Percentiles rank a stretch among this genome's conserved stretches.
Conservation (phyloP, 345 rosid genomes). For the Lepidium didymum region DNA sequence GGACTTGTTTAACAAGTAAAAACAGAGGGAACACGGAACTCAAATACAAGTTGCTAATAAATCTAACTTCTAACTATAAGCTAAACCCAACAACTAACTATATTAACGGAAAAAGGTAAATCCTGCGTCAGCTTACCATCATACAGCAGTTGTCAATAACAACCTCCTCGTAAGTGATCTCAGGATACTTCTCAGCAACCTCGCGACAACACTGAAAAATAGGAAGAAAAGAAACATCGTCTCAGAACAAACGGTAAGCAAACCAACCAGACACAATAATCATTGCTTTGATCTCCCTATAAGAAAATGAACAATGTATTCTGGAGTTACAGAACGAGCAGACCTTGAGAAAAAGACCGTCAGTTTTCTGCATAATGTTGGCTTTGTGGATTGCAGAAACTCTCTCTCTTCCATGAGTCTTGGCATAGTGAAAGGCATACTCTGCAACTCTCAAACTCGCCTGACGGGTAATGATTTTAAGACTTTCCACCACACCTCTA, state of each 20-base stretch:
- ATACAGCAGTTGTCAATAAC: constrained; percentile 99
- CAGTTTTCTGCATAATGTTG: constrained; percentile 98
- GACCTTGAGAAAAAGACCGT: constrained; percentile 96
- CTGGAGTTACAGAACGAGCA: neutral
- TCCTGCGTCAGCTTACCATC: constrained; percentile 55
- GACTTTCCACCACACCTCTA: constrained; percentile 98
- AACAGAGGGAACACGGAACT: neutral
- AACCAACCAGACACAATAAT: neutral
- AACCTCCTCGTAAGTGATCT: constrained; percentile 90
- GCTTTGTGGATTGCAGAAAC: constrained; percentile 98
- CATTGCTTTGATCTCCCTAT: neutral
- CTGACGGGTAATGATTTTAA: constrained; percentile 91
- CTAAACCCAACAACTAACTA: neutral
- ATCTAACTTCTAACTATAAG: neutral
- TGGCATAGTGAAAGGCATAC: constrained; percentile 96
- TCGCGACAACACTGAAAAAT: constrained; percentile 91
- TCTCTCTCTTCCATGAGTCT: constrained; percentile 90
- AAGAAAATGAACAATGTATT: neutral
- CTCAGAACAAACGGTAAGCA: neutral
- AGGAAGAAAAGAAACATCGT: neutral
- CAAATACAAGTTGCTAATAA: neutral
- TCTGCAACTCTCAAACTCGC: constrained; percentile 99
- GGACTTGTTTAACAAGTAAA: neutral
- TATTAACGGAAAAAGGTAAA: neutral
- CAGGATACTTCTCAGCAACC: constrained; percentile 97